Conservation (phyloP, 331 rosid genomes). For the Spiraea crenata region DNA sequence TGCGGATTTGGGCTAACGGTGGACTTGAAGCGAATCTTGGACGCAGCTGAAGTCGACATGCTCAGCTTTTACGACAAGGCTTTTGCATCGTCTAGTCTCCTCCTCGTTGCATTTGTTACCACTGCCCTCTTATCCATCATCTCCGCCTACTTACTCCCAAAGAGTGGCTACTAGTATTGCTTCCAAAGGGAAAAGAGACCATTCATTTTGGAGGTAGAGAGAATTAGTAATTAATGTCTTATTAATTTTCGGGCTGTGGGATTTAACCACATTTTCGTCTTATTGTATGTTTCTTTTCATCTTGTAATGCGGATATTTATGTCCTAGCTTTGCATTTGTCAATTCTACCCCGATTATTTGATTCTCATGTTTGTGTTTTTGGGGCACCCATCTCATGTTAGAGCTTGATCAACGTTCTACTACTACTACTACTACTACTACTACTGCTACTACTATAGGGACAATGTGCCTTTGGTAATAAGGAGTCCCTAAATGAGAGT, state of each 20-base stretch:
- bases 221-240: no score
- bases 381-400: no score
- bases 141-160: constrained; percentile 52
- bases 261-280: no score
- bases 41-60: not conserved
- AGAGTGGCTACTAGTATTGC: constrained; percentile 19
- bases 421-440: no score
- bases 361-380: no score
- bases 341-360: no score
- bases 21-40: constrained; percentile 23
- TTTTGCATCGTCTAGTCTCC: constrained; percentile 51
- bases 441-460: no score
- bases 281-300: no score
- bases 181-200: no score
- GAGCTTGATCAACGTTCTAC: not conserved
- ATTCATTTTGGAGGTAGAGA: no score
- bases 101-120: constrained; percentile 49
- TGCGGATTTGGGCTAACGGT: constrained; percentile 57
- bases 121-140: constrained; percentile 50
- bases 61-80: constrained; percentile 36
- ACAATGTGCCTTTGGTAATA: not conserved
- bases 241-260: no score
- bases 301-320: no score
- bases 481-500: not conserved
- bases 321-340: not conserved